Base-by-base conservation (phyloP, 768 basidiomycete genomes). In the Kwoniella sp. region DNA sequence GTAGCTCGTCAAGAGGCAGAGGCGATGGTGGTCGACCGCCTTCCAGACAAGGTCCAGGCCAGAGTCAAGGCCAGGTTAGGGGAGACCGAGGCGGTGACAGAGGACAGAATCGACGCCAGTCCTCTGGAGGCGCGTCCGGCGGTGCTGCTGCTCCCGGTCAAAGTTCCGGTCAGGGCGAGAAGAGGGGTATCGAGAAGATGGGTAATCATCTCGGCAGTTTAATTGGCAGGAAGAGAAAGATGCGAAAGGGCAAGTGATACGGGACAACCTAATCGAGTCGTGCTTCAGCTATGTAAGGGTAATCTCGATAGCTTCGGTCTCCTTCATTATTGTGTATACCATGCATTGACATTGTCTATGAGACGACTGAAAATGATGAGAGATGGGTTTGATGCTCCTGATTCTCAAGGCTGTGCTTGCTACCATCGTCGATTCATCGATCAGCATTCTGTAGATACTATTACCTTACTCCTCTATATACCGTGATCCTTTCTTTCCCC, bases 191-290 rank as follows among this genome's bases (percentile, higher is more conserved):
- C 68, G 66, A 64, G 67, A 71, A 71, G 62, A 48, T 49, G 1
- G 82, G 82, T 25, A 82, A 84, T 37, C 81, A 82, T 1, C 69
- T 91, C 37, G 90, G 90, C 6, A 83, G 86, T 7, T 68, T 92
- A 33, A 92, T 92, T 68, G 90, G 91, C 15, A 83, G 89, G 72
- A 92, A 92, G 81, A 84, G 91, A 58, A 88, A 87, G 73, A 84
- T 88, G 77, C 82, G 87, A 50, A 88, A 62, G 55, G 71, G 70
- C 47, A 69, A 67, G 59, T 70, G 55, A 37, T 47, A 19, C 6
- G 12, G 26, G 9, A 15, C 9, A 12, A 24, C 30, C n/a, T n/a
- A n/a, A n/a, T n/a, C n/a, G n/a, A n/a, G n/a, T n/a, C 7, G 22
- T 24, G 22, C 19, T 47, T 47, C 19, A 47, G 46, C 33, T 33